Base-by-base conservation (phyloP, 352 stramenopile genomes). In the Phytopythium delawarense region DNA sequence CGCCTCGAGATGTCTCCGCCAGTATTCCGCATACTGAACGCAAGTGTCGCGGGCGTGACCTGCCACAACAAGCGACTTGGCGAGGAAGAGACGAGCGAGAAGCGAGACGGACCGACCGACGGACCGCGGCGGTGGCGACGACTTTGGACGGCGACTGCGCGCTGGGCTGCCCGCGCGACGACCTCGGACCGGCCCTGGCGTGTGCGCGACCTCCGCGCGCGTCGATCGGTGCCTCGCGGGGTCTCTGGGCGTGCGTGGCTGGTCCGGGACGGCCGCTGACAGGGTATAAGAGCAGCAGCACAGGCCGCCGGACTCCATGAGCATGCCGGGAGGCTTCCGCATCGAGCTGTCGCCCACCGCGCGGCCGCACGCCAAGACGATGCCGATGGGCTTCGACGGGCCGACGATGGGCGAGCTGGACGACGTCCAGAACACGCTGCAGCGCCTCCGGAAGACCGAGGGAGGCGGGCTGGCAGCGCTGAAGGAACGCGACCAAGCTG, bases 341-440 rank as follows among this genome's bases (percentile, higher is more conserved):
- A 34, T 50, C 23, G 35, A 60, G 54, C n/a, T 50, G 39, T 60
- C 54, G 23, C 54, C 54, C n/a, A 40, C n/a, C 21, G 23, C 35
- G 54, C 35, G 54, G 2, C 7, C 54, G 54, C 52, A 58, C n/a
- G 52, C 52, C 16, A 58, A 34, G 11, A 45, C 52, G 9, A 12
- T 23, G 52, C 30, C 52, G 30, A n/a, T n/a, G 52, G 52, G 34
- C n/a, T 45, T 30, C 18, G 52, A 44, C 0, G 21, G 28, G 12
- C 30, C 28, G 34, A 12, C 32, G 18, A 18, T 12, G 13, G 30
- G 23, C 11, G n/a, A 23, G 28, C 50, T 23, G 30, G 9, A 25
- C 30, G 28, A 56, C 50, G 50, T 39, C 16, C 21, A 52, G 12
- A 23, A 52, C 46, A 11, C 21, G 23, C 12, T n/a, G 46, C 46